Percentiles rank a stretch among this genome's conserved stretches.
These are phyloP conservation scores for Tetrapisispora iriomotensis DNA, from an alignment of 805 yeast genomes.

Conservation along the genomic window DNA sequence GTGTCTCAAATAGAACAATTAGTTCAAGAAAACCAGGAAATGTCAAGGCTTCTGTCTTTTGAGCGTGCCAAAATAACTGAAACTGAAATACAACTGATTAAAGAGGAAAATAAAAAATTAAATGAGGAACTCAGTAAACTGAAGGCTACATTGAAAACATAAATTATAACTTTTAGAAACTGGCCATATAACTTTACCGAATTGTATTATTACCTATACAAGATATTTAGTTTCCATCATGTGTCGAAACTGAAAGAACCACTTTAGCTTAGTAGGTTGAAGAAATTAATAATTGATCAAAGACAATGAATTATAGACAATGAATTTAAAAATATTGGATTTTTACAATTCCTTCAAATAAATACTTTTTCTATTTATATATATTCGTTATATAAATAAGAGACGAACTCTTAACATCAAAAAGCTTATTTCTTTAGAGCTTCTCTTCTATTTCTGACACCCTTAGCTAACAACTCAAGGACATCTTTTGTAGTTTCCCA, in stretches of 20 bases:
- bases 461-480: slow-evolving; percentile 67
- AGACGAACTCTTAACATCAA: neutral
- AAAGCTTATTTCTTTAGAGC: slow-evolving; percentile 20
- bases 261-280: no score
- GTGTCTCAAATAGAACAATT: slow-evolving; percentile 50
- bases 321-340: no score
- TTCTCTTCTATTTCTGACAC: slow-evolving; percentile 74
- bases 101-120: slow-evolving; percentile 40
- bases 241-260: no score
- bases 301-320: no score
- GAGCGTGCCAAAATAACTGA: slow-evolving; percentile 64
- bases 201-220: no score
- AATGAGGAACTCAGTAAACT: slow-evolving; percentile 15
- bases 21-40: slow-evolving; percentile 58
- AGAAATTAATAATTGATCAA: no score
- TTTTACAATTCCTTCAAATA: no score
- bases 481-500: slow-evolving; percentile 84
- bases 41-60: slow-evolving; percentile 59
- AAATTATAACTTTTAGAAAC: neutral
- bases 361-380: neutral
- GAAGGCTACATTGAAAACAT: neutral
- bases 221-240: no score
- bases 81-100: slow-evolving; percentile 54
- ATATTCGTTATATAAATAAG: neutral
- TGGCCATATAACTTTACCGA: no score